Base-by-base conservation (phyloP, 768 basidiomycete genomes). In the Xerocomellus chrysenteron region DNA sequence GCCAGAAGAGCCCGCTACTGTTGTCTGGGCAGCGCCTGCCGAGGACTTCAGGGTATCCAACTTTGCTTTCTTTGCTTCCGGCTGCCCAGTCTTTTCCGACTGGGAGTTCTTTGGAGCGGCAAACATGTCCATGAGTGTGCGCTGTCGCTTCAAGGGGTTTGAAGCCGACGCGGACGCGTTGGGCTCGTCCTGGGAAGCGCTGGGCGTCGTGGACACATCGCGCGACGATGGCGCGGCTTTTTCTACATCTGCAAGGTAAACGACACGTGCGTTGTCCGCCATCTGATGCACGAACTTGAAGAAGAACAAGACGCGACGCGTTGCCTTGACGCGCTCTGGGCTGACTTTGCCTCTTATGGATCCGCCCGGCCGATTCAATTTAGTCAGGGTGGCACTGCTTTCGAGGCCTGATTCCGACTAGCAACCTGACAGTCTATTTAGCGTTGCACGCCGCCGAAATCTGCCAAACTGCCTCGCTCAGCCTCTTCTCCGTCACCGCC, bases 401-500 rank as follows among this genome's bases (percentile, higher is more conserved):
- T 52, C 50, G n/a, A 47, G 42, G 49, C 26, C 12, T 28, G 52
- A 52, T 55, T 21, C 26, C 24, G 45, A 52, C 51, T 35, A 56
- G 33, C 37, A 44, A 43, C 47, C 19, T 16, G 2, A 16, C 3
- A 39, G 42, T 46, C 19, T n/a, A 24, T 40, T 54, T 40, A 24
- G 12, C 36, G 12, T 37, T 19, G 7, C 40, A 40, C 45, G 35
- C 50, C 35, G 35, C 40, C 37, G 11, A 63, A 60, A 54, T 69
- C 58, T 42, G 65, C 65, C 83, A 89, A 82, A 67, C 86, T 90
- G 88, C 80, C 86, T 79, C 86, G 86, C 68, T 89, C 89, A 78
- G 78, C 78, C 46, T 89, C 88, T 16, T 90, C 90, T 2, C 88
- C 88, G 0, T 90, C 88, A 28, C 87, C 87, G 10, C 88, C 87